Evolutionary conservation across 202 grass and related monocot species (phyloP).

Genomic region (Panicum virgatum): DNA sequence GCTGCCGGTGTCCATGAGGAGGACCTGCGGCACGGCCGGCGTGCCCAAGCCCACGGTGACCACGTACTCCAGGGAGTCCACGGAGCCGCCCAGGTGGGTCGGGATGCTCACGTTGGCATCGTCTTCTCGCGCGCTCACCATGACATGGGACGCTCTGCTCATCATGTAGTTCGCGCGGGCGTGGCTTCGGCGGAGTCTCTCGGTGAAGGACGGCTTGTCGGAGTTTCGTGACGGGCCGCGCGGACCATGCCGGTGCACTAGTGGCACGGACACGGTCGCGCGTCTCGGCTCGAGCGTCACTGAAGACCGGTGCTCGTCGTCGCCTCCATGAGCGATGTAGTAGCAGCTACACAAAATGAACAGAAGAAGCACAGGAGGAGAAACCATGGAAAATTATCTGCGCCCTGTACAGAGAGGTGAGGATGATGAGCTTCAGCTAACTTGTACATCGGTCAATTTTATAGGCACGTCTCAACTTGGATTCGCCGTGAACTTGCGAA

Average conservation of each 20-base stretch:
- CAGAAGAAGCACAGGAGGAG: background rate
- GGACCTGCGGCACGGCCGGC: constrained; percentile 22
- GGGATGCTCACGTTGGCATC: constrained; percentile 4
- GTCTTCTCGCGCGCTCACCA: background rate
- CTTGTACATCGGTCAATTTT: background rate
- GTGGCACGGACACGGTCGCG: background rate
- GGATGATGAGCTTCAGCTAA: background rate
- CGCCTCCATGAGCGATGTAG: background rate
- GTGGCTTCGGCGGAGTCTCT: background rate
- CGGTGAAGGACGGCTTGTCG: background rate
- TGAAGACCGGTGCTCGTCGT: background rate
- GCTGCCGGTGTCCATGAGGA: constrained; percentile 58
- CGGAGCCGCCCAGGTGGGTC: background rate
- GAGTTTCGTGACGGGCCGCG: no score
- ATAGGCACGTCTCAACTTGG: background rate
- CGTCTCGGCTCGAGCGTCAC: background rate
- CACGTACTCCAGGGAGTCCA: constrained; percentile 35
- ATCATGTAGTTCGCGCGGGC: constrained; percentile 1
- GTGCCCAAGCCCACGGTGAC: constrained; percentile 50
- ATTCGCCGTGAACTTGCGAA: background rate
- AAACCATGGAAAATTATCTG: background rate
- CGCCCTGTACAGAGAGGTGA: no score
- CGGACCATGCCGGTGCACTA: constrained; percentile 35
- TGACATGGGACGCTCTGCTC: background rate
- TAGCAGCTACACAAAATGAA: background rate